phyloP scores from a whole-genome alignment of 805 yeast genomes.

The Cyberlindnera xylosilytica region DNA sequence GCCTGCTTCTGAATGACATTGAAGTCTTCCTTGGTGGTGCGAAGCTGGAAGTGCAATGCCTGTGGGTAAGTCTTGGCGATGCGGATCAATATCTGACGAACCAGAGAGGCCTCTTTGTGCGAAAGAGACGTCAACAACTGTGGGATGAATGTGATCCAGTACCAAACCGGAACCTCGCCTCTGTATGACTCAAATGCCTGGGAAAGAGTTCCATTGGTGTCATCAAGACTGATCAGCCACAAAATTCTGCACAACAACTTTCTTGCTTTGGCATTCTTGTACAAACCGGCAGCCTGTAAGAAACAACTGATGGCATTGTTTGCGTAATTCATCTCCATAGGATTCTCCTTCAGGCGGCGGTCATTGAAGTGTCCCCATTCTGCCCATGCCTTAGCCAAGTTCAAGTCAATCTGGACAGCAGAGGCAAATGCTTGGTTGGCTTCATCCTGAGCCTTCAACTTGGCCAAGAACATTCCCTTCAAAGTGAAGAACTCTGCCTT shows the following conservation, averaged over 20 bases:
- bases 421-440: slow-evolving; percentile 98
- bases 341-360: slow-evolving; percentile 77
- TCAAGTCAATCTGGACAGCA: slow-evolving; percentile 93
- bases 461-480: slow-evolving; percentile 97
- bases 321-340: slow-evolving; percentile 77
- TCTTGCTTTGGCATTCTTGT: slow-evolving; percentile 89
- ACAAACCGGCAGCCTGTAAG: slow-evolving; percentile 95
- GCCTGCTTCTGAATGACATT: slow-evolving; percentile 82
- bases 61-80: slow-evolving; percentile 98
- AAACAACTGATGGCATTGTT: slow-evolving; percentile 94
- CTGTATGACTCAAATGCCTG: slow-evolving; percentile 88
- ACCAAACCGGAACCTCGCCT: slow-evolving; percentile 99
- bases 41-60: slow-evolving; percentile 90
- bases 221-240: slow-evolving; percentile 93
- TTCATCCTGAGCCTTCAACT: slow-evolving; percentile 84
- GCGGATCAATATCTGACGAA: slow-evolving; percentile 80
- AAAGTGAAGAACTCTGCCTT: slow-evolving; percentile 97
- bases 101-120: slow-evolving; percentile 86
- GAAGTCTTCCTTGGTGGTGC: slow-evolving; percentile 94
- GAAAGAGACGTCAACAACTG: slow-evolving; percentile 87
- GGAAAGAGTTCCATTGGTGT: slow-evolving; percentile 72
- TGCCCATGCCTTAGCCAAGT: slow-evolving; percentile 98
- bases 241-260: slow-evolving; percentile 82
- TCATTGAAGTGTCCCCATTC: slow-evolving; percentile 99
- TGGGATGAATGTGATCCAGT: slow-evolving; percentile 97